phyloP scores from a whole-genome alignment of 2,329 filamentous ascomycete species.

The Rhynchosporium agropyri region DNA sequence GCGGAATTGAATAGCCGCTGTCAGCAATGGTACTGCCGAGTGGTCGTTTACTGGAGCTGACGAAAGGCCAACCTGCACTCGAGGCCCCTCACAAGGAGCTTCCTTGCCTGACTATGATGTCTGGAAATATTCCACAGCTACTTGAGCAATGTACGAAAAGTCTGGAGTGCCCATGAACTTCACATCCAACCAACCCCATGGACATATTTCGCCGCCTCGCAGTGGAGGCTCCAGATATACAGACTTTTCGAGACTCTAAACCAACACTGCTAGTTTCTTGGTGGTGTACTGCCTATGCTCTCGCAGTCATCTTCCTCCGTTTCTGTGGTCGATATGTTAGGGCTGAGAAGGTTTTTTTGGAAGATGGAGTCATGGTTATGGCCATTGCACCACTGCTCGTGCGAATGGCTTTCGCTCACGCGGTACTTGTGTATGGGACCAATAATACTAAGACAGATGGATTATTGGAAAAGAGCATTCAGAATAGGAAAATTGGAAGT shows the following conservation, averaged over 20 bases:
- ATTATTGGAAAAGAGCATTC: conserved; percentile 60
- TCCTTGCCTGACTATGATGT: neutral
- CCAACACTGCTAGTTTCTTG: conserved; percentile 89
- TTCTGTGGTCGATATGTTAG: conserved; percentile 81
- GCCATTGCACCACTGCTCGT: conserved; percentile 78
- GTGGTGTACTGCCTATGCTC: conserved; percentile 86
- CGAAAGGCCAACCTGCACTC: conserved; percentile 14
- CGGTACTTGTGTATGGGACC: conserved; percentile 83
- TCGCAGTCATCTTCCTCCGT: conserved; percentile 79
- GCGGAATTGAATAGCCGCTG: conserved; percentile 1
- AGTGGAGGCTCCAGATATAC: conserved; percentile 33
- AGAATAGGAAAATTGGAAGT: conserved; percentile 71
- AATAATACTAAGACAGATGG: conserved; percentile 73
- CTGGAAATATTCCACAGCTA: neutral
- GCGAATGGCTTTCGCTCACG: conserved; percentile 84
- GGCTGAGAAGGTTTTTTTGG: conserved; percentile 80
- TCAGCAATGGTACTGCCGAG: conserved; percentile 15
- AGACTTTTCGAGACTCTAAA: conserved; percentile 59
- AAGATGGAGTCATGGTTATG: conserved; percentile 83
- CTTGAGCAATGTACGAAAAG: conserved; percentile 11
- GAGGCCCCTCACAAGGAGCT: conserved; percentile 3
- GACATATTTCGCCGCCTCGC: conserved; percentile 34
- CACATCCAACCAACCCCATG: conserved; percentile 25
- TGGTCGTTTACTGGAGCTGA: conserved; percentile 14
- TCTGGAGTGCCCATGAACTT: conserved; percentile 10